phyloP scores from a whole-genome alignment of 2,329 filamentous ascomycete genomes.

The Pestalotiopsis sp. region DNA sequence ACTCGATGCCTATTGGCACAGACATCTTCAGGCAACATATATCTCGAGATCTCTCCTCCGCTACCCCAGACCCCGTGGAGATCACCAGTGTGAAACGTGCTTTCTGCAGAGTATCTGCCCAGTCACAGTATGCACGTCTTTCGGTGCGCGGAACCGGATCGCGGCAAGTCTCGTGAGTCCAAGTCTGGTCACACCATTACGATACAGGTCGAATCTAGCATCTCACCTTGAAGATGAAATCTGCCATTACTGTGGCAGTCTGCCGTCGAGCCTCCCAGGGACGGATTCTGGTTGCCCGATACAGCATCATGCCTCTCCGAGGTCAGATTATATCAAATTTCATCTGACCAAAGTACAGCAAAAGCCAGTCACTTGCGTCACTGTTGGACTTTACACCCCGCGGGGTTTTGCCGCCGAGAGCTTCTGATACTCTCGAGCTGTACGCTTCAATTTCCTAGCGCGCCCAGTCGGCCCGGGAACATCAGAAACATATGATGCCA shows the following conservation, averaged over 20 bases:
- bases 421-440: not conserved
- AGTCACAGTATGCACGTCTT: not conserved
- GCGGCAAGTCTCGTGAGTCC: not conserved
- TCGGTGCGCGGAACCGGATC: not conserved
- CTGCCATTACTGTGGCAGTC: not conserved
- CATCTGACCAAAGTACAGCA: not conserved
- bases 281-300: not conserved
- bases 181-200: not conserved
- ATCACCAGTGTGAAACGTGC: constrained; percentile 1
- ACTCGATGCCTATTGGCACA: not conserved
- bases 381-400: not conserved
- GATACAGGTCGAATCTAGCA: not conserved
- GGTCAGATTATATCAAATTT: not conserved
- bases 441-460: not conserved
- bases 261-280: not conserved
- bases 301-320: not conserved
- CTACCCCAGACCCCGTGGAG: not conserved
- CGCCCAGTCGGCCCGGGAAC: not conserved
- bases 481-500: not conserved
- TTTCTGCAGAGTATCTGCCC: not conserved
- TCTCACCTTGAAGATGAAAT: not conserved
- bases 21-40: not conserved
- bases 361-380: not conserved
- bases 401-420: not conserved
- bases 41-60: not conserved